Base-by-base conservation (phyloP, 1,284 basidiomycete genomes). In the Flammula alnicola region DNA sequence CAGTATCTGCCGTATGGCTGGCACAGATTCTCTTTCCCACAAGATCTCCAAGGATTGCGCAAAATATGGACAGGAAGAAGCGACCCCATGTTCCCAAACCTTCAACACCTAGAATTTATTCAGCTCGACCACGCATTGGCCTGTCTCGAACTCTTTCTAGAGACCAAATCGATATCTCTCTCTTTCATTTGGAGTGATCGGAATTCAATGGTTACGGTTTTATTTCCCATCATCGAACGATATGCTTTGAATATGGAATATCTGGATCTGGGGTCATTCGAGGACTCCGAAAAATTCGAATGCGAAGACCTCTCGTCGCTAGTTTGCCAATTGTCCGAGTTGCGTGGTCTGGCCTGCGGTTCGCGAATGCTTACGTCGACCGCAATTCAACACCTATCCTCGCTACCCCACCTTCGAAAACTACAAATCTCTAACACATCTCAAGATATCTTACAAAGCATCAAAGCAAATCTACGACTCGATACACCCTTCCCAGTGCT, bases 271-370 rank as follows among this genome's bases (percentile, higher is more conserved):
- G 47, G 47, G 12, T 38, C 49, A 1, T 37, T 47, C 4, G 23
- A 45, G 30, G 17, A 19, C 11, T 19, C 22, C 4, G 16, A 8
- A 8, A 35, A 10, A 5, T 10, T 10, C 5, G 17, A 32, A 10
- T 30, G 44, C 14, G n/a, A 38, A 2, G 2, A 20, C 5, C 38
- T 57, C 11, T 57, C 55, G 14, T 6, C 17, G 10, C 22, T 57
- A 17, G 40, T 57, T 11, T 41, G 22, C 14, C 32, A 14, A 8
- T 47, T 57, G 47, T 25, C 20, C 1, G 43, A 51, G 12, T 36
- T 57, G 8, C 52, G 52, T 5, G 27, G 49, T 5, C 16, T 57
- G 10, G 41, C 52, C 5, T 52, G 49, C 17, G 55, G 46, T 19
- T 43, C 46, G 16, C 40, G 31, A n/a, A 17, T 9, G 26, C 30